Conservation (phyloP, 2,329 filamentous ascomycete genomes). For the Botryotinia convoluta region DNA sequence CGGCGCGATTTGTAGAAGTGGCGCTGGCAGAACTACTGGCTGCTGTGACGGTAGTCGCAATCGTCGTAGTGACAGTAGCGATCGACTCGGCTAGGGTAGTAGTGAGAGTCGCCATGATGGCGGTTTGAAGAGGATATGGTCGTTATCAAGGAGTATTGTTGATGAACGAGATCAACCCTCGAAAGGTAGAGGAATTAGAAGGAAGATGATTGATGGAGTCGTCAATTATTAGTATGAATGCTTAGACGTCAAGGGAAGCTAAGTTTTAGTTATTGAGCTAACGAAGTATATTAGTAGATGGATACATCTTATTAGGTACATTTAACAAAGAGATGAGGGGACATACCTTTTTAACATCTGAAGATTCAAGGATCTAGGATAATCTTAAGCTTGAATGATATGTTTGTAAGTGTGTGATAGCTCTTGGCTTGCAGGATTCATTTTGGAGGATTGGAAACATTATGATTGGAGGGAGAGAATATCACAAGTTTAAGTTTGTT, state of each 20-base stretch:
- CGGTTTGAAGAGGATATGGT: not conserved
- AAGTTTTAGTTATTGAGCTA: not conserved
- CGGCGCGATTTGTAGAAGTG: conserved; percentile 25
- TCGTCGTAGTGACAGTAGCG: not conserved
- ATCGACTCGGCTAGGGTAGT: too few species aligned
- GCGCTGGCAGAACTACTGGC: conserved; percentile 26
- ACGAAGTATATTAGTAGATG: not conserved
- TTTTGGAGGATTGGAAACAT: not conserved
- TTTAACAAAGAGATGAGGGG: conserved; percentile 10
- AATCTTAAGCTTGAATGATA: not conserved
- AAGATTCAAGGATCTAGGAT: not conserved
- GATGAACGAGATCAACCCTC: not conserved
- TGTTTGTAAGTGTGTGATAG: not conserved
- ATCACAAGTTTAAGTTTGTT: not conserved
- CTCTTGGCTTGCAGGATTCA: conserved; percentile 7
- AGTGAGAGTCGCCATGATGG: conserved; percentile 12
- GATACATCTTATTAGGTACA: not conserved
- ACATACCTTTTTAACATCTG: not conserved
- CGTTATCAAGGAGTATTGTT: not conserved
- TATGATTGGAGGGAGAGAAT: not conserved
- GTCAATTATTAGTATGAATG: not conserved
- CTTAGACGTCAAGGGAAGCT: not conserved
- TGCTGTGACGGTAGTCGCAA: conserved; percentile 9
- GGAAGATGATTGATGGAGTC: not conserved
- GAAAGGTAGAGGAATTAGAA: not conserved